These are phyloP conservation scores for Hebeloma cylindrosporum DNA, from an alignment of 768 basidiomycete genomes.

Conservation along the genomic window DNA sequence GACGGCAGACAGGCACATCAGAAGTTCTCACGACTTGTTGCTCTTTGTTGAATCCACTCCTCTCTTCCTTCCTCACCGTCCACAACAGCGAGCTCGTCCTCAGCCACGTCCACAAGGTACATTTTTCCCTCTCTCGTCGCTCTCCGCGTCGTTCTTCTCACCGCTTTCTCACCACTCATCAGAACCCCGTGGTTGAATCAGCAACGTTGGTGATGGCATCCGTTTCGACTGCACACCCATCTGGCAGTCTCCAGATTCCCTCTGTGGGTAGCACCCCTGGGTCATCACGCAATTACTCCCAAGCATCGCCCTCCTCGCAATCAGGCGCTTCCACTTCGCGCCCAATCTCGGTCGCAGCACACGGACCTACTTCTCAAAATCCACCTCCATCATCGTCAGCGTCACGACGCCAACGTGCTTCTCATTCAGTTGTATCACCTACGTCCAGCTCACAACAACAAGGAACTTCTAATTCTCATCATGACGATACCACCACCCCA, in stretches of 20 bases:
- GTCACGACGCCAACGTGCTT: conserved; percentile 60
- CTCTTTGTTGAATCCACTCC: conserved; percentile 20
- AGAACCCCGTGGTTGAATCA: conserved; percentile 15
- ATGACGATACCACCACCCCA: conserved; percentile 38
- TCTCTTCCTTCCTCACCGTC: conserved; percentile 9
- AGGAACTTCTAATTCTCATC: conserved; percentile 26
- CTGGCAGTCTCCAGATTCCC: conserved; percentile 27
- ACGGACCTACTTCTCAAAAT: conserved; percentile 13
- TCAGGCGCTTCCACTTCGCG: conserved; percentile 16
- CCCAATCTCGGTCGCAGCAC: conserved; percentile 23
- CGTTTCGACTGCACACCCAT: conserved; percentile 15
- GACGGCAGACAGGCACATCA: conserved; percentile 6
- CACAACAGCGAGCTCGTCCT: background rate
- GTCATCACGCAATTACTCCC: conserved; percentile 19
- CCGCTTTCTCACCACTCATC: background rate
- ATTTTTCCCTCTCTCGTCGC: background rate
- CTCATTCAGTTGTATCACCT: conserved; percentile 63
- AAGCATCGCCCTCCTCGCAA: conserved; percentile 17
- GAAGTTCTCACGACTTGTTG: conserved; percentile 20
- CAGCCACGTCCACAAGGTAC: conserved; percentile 7
- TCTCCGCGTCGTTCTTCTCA: background rate
- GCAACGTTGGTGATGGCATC: conserved; percentile 21
- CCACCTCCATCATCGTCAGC: conserved; percentile 14
- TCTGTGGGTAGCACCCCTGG: conserved; percentile 17
- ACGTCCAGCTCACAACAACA: conserved; percentile 31